Conservation (phyloP, 73 alveolate genomes). For the Paramecium sonneborni region DNA sequence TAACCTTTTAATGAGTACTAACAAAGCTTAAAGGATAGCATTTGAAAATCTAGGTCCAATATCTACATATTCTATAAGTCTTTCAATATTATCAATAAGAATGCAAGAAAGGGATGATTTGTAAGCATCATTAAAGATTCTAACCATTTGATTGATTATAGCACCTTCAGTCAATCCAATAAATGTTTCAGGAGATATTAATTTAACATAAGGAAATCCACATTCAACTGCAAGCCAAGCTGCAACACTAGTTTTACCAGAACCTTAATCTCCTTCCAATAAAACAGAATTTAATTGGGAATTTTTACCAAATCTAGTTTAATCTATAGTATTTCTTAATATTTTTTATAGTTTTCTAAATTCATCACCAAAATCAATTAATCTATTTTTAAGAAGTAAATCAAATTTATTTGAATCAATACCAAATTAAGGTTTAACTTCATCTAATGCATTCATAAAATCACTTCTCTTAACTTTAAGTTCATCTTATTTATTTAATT, state of each 20-base stretch:
- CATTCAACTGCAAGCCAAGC: conserved; percentile 55
- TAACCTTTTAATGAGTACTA: conserved; percentile 93
- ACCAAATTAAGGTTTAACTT: conserved; percentile 56
- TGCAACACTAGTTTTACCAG: conserved; percentile 53
- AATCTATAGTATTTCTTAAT: background rate
- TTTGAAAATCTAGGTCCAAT: conserved; percentile 99
- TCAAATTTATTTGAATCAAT: conserved; percentile 54
- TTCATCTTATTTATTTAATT: background rate
- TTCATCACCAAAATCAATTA: conserved; percentile 49
- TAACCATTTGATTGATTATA: conserved; percentile 79
- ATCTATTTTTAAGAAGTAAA: conserved; percentile 8
- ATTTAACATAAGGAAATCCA: conserved; percentile 85
- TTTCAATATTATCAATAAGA: conserved; percentile 98
- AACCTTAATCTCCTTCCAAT: conserved; percentile 38
- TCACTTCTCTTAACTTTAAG: conserved; percentile 15
- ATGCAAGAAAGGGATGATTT: conserved; percentile 85
- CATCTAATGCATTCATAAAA: conserved; percentile 39
- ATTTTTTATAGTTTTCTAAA: conserved; percentile 24
- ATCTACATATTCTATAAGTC: conserved; percentile 97
- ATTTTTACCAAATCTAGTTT: conserved; percentile 55
- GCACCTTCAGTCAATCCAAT: conserved; percentile 84
- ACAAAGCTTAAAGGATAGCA: conserved; percentile 93
- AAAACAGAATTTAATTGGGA: conserved; percentile 42
- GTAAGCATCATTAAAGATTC: conserved; percentile 99
- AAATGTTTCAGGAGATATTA: conserved; percentile 96